These are phyloP conservation scores for Sphaerulina populicola DNA, from an alignment of 2,329 filamentous ascomycete genomes.

Conservation along the genomic window DNA sequence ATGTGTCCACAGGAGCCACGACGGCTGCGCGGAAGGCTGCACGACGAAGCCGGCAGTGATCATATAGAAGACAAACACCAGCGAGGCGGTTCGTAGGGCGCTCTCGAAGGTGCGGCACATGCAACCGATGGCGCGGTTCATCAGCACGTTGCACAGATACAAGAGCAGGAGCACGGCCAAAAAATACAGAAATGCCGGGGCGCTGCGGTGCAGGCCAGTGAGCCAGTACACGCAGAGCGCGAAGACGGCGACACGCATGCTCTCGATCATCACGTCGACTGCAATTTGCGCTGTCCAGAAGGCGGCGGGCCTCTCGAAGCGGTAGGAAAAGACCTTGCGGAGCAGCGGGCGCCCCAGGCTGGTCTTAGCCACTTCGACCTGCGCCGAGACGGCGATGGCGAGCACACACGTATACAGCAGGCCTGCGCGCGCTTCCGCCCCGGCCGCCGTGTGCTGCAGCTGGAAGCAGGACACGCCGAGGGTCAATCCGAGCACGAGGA, in stretches of 20 bases:
- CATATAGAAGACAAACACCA: slow-evolving; percentile 73
- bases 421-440: slow-evolving; percentile 73
- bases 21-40: slow-evolving; percentile 64
- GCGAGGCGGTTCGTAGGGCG: slow-evolving; percentile 69
- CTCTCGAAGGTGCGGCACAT: slow-evolving; percentile 74
- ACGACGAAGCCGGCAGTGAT: slow-evolving; percentile 77
- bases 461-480: slow-evolving; percentile 72
- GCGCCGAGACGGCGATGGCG: slow-evolving; percentile 83
- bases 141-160: slow-evolving; percentile 58
- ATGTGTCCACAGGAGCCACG: slow-evolving; percentile 71
- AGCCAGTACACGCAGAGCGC: slow-evolving; percentile 73
- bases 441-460: slow-evolving; percentile 54
- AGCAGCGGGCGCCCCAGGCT: slow-evolving; percentile 71
- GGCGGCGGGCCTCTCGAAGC: slow-evolving; percentile 73
- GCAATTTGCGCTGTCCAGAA: slow-evolving; percentile 77
- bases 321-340: slow-evolving; percentile 76
- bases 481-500: slow-evolving; percentile 67
- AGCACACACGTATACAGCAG: slow-evolving; percentile 70
- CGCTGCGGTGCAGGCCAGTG: slow-evolving; percentile 58
- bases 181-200: slow-evolving; percentile 70
- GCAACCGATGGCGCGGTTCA: slow-evolving; percentile 68
- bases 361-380: slow-evolving; percentile 64
- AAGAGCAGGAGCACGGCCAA: slow-evolving; percentile 44
- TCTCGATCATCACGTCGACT: slow-evolving; percentile 62
- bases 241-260: slow-evolving; percentile 63